Evolutionary conservation across 768 basidiomycete genomes (phyloP).

Genomic region (Rhodosporidiobolus odoratus): DNA sequence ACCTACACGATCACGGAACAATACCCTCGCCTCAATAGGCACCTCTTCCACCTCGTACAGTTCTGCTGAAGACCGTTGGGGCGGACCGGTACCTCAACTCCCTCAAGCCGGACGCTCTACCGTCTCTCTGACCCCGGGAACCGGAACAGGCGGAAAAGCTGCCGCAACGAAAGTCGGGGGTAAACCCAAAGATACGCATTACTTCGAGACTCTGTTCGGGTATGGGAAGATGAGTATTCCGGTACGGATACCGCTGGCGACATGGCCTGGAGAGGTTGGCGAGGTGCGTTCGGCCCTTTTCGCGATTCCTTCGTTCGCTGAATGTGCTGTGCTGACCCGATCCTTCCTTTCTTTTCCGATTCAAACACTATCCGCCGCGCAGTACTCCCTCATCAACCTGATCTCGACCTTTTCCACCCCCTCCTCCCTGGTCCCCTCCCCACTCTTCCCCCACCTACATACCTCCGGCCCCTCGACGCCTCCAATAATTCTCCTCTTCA

Average conservation of each 20-base stretch:
- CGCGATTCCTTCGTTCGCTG: too few species aligned
- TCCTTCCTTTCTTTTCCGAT: neutral
- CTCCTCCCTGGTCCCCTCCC: slow-evolving; percentile 54
- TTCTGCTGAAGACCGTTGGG: too few species aligned
- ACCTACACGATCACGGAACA: too few species aligned
- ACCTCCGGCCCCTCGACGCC: slow-evolving; percentile 85
- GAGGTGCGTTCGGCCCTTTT: slow-evolving; percentile 59
- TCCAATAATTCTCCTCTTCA: slow-evolving; percentile 90
- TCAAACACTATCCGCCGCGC: neutral
- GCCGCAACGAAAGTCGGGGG: too few species aligned
- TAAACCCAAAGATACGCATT: slow-evolving; percentile 76
- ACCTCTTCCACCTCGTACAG: too few species aligned
- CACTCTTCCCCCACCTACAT: slow-evolving; percentile 85
- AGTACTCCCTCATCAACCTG: slow-evolving; percentile 90
- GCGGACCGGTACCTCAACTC: too few species aligned
- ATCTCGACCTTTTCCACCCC: slow-evolving; percentile 74
- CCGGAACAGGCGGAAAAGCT: too few species aligned
- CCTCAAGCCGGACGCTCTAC: too few species aligned
- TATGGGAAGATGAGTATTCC: slow-evolving; percentile 77
- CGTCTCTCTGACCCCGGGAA: too few species aligned
- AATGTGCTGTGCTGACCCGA: too few species aligned
- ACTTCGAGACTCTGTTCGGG: slow-evolving; percentile 75
- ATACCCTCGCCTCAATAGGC: too few species aligned
- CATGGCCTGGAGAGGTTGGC: slow-evolving; percentile 91
- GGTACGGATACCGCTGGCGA: slow-evolving; percentile 81